Evolutionary conservation across 495 filamentous ascomycete species (phyloP), one percentile per base, ranked within the genome.

Genomic region (Daldinia bambusicola): DNA sequence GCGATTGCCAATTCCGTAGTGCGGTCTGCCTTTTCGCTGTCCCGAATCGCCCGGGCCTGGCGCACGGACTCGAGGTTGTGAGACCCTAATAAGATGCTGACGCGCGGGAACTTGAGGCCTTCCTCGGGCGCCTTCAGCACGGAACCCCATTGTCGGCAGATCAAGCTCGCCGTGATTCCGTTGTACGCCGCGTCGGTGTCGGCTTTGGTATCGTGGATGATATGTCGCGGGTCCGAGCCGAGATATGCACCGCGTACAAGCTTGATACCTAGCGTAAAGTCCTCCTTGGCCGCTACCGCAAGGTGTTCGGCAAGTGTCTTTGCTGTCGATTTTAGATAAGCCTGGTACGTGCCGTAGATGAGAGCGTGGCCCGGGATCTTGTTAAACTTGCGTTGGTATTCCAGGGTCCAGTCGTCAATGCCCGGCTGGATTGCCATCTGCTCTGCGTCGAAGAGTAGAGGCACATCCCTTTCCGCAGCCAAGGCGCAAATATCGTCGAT

Each of bases 241-340:
- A 99, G 81, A 78, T 99, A 99, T 8, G 95, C 95, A 40, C 95
- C 95, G 36, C 95, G 87, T 8, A 99, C 95, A 1, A 99, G 85
- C 82, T 99, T 99, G 31, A 95, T 88, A 22, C 95, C 95, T 0
- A 97, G 83, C 0, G 89, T 92, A 75, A 92, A 97, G 2, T 87
- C 88, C 40, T 94, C 89, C 58, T 83, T 76, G 26, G 84, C 76
- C 0, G 95, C 92, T 13, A 78, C 78, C 12, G 85, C 85, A 4
- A 97, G 84, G 75, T 97, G 93, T 4, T 76, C 75, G 12, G 87
- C 85, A 0, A 98, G 82, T 1, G 86, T 87, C 8, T 76, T 74
- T 0, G 93, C 90, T 0, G 89, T 90, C 1, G 88, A 86, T 75
- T 91, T 90, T 13, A 97, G 84, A 75, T 97, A 98, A 18, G 89